Evolutionary conservation across 163 green algal genomes (phyloP).

Genomic region (Chlamydomonas reinhardtii): DNA sequence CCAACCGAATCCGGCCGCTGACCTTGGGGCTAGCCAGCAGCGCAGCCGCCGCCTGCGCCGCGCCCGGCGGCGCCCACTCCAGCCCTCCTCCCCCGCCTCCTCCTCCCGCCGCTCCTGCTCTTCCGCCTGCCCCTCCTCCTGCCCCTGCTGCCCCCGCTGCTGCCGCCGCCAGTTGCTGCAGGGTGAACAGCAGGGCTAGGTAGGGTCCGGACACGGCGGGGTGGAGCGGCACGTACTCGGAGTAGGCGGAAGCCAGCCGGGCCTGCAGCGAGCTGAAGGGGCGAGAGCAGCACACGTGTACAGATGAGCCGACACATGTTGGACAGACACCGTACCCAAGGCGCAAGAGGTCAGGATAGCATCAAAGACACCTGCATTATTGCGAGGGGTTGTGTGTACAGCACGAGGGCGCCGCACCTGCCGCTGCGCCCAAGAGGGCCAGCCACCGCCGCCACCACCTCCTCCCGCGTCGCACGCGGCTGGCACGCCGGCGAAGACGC

Average conservation of each 20-base stretch:
- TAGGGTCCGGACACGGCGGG: conserved; percentile 25
- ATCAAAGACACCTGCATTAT: too few relatives aligned
- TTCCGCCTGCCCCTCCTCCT: background rate
- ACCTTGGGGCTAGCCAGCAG: conserved; percentile 24
- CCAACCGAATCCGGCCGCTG: background rate
- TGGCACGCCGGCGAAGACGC: conserved; percentile 10
- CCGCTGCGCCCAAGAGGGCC: conserved; percentile 11
- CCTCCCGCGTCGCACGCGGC: conserved; percentile 19
- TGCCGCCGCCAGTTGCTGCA: conserved; percentile 8
- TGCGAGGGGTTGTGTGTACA: too few relatives aligned
- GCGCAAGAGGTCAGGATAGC: too few relatives aligned
- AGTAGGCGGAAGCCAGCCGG: conserved; percentile 5
- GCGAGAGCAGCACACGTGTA: too few relatives aligned
- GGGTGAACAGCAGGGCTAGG: conserved; percentile 6
- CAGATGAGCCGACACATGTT: too few relatives aligned
- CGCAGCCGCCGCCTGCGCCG: background rate
- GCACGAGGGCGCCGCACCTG: background rate
- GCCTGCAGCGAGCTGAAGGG: background rate
- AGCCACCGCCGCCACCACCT: conserved; percentile 20
- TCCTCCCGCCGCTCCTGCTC: background rate
- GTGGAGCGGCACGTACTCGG: conserved; percentile 35
- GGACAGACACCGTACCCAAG: too few relatives aligned
- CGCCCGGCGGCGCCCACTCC: conserved; percentile 11
- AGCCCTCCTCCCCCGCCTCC: background rate
- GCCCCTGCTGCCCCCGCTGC: background rate